A percentile compares a stretch with the other conserved stretches of the same genome.
Evolutionary conservation across 495 filamentous ascomycete species (phyloP).

Genomic region (Penicillium lividum): DNA sequence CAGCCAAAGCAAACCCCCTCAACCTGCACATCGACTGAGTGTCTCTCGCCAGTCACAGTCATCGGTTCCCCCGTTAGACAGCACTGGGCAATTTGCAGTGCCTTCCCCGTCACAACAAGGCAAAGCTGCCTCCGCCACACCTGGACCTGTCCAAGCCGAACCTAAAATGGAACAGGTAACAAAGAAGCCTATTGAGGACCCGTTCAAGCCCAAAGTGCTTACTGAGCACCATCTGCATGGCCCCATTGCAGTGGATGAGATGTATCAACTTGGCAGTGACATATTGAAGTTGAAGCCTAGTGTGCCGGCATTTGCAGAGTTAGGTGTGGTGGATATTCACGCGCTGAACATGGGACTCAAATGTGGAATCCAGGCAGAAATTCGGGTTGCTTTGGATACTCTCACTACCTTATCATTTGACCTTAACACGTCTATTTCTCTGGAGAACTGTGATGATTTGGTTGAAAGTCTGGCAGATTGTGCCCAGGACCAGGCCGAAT

Average conservation of each 20-base stretch:
- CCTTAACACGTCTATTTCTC: slow-evolving; percentile 56
- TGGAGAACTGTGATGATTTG: slow-evolving; percentile 82
- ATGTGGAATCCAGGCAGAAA: slow-evolving; percentile 84
- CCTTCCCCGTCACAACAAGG: slow-evolving; percentile 39
- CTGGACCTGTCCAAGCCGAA: slow-evolving; percentile 41
- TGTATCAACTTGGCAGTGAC: slow-evolving; percentile 62
- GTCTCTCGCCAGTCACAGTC: slow-evolving; percentile 42
- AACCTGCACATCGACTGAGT: slow-evolving; percentile 39
- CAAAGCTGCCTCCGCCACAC: slow-evolving; percentile 37
- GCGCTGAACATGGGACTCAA: slow-evolving; percentile 92
- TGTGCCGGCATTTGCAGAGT: slow-evolving; percentile 71
- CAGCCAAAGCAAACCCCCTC: slow-evolving; percentile 39
- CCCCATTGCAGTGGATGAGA: slow-evolving; percentile 61
- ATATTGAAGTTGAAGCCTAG: slow-evolving; percentile 65
- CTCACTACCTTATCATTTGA: slow-evolving; percentile 72
- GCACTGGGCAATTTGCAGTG: slow-evolving; percentile 30
- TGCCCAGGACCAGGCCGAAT: slow-evolving; percentile 81
- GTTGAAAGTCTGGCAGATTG: slow-evolving; percentile 87
- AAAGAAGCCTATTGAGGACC: slow-evolving; percentile 44
- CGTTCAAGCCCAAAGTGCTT: slow-evolving; percentile 59
- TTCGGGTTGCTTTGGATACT: slow-evolving; percentile 83
- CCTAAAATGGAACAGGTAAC: slow-evolving; percentile 50
- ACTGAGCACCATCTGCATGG: slow-evolving; percentile 60
- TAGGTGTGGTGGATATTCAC: slow-evolving; percentile 86
- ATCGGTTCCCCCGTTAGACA: slow-evolving; percentile 35